These are phyloP conservation scores for Borovskyia barvae DNA, from an alignment of 208 protist species.

Conservation along the genomic window DNA sequence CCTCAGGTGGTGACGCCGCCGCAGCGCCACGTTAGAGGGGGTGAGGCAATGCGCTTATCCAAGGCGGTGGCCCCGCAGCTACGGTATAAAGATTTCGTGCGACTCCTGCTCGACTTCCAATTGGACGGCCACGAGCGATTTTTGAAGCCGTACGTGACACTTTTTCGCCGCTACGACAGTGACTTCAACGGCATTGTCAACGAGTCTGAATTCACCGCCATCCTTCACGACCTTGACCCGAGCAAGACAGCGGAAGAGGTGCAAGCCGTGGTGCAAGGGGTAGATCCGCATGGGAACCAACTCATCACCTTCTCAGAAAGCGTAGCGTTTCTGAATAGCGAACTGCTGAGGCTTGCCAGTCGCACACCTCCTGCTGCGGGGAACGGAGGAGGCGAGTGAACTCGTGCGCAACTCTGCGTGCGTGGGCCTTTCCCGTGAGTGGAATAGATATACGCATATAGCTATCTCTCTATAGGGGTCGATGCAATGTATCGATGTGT, in stretches of 20 bases:
- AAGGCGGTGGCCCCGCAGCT: conserved; percentile 32
- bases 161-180: conserved; percentile 72
- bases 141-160: conserved; percentile 59
- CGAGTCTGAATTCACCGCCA: conserved; percentile 51
- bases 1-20: conserved; percentile 26
- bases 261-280: conserved; percentile 47
- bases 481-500: too few species aligned
- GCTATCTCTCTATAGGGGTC: too few species aligned
- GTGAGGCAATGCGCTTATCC: conserved; percentile 9
- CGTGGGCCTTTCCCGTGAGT: too few species aligned
- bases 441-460: too few species aligned
- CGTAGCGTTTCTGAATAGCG: conserved; percentile 66
- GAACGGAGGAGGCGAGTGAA: background rate
- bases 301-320: conserved; percentile 85
- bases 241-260: conserved; percentile 56
- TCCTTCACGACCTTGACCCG: conserved; percentile 55
- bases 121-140: conserved; percentile 88
- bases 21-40: conserved; percentile 18
- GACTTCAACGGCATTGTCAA: conserved; percentile 84
- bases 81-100: conserved; percentile 66
- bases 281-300: conserved; percentile 71
- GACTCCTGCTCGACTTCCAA: conserved; percentile 87
- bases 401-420: too few species aligned
- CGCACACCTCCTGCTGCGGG: background rate
- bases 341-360: conserved; percentile 60